These are phyloP conservation scores for Mollisiaceae sp. DNA, from an alignment of 2,329 filamentous ascomycete species.

Conservation along the genomic window DNA sequence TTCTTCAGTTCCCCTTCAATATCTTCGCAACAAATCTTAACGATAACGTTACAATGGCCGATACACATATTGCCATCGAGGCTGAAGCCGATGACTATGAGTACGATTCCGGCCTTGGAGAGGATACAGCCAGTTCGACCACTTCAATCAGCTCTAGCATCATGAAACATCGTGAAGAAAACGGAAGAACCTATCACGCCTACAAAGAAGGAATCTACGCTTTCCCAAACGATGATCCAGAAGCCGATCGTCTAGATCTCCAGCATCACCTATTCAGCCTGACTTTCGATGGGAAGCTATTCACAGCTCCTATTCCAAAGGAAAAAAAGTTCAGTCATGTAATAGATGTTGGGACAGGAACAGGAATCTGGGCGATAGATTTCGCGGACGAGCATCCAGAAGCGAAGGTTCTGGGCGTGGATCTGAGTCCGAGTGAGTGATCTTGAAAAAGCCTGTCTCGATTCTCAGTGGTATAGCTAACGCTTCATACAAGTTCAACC, in stretches of 20 bases:
- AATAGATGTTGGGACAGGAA: constrained; percentile 23
- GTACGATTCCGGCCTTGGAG: not conserved
- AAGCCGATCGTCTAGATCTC: constrained; percentile 48
- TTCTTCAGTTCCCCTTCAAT: not conserved
- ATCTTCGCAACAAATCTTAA: not conserved
- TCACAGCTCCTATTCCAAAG: constrained; percentile 10
- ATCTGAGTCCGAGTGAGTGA: constrained; percentile 37
- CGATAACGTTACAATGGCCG: not conserved
- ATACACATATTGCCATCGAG: not conserved
- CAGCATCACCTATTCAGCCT: constrained; percentile 26
- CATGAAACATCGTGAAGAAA: constrained; percentile 13
- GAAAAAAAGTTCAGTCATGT: constrained; percentile 12
- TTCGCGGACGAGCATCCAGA: constrained; percentile 36
- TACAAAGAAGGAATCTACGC: constrained; percentile 22
- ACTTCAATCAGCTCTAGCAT: constrained; percentile 19
- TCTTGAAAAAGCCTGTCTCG: not conserved
- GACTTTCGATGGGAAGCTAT: constrained; percentile 20
- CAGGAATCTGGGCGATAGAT: constrained; percentile 27
- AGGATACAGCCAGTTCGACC: constrained; percentile 3
- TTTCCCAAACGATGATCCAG: constrained; percentile 18
- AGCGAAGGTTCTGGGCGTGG: constrained; percentile 34
- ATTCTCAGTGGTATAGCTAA: too few species aligned
- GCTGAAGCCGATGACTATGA: not conserved
- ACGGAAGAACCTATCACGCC: constrained; percentile 29
- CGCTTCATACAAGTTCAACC: constrained; percentile 1